Base-by-base conservation (phyloP, 352 stramenopile species). In the Globisporangium nodosum region DNA sequence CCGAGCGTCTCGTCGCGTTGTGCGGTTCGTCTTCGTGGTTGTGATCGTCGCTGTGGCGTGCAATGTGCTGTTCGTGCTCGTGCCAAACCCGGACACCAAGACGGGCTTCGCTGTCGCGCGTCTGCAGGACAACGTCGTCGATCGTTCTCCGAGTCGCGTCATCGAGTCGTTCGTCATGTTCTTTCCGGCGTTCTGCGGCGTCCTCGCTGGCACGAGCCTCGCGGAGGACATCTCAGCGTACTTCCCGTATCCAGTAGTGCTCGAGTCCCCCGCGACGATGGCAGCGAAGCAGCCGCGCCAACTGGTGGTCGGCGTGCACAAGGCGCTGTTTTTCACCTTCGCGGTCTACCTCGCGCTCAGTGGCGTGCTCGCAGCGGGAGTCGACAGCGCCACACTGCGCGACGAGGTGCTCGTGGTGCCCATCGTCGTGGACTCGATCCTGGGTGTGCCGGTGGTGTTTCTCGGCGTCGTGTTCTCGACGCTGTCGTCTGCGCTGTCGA, bases 401-500 rank as follows among this genome's bases (percentile, higher is more conserved):
- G 57, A 60, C 18, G 54, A 85, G 27, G 53, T 55, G 0, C 73
- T 82, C 37, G 58, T 79, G 12, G 70, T 82, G 3, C 68, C 73
- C 13, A 51, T 73, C 12, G 67, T 78, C 1, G 70, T 85, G 16
- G 75, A 85, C 54, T 75, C 69, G 21, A 61, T 75, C n/a, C 43
- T 85, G 0, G 75, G 70, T 0, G 60, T 80, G 8, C 70, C 71
- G 0, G 51, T 85, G 16, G 71, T 85, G 27, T 76, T 76, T 49
- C 21, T 80, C 2, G 73, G 72, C 0, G 68, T 85, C 33, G 54
- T 71, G 2, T 70, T 67, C 12, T 76, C 72, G 27, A 78, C 73
- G 16, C 49, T 82, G 27, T 73, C 71, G 13, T 78, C 75, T 6
- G 75, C 75, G 5, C 60, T 82, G n/a, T 75, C 75, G 20, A 85